Evolutionary conservation across 192 early-diverging fungal species (phyloP).

Genomic region (Podila horticola): DNA sequence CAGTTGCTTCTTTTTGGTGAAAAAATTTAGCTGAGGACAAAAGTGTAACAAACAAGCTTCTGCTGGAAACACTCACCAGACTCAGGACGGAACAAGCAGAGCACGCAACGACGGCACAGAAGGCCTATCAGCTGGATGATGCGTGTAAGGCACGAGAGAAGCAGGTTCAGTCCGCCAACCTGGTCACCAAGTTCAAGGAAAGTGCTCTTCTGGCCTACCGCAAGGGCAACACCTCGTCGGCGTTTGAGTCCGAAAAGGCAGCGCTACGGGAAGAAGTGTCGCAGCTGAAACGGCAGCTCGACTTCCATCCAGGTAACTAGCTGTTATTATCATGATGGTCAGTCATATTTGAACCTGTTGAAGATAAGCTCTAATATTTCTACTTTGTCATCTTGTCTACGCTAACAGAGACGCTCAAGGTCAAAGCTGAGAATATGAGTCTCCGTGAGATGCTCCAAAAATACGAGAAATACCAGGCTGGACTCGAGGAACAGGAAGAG

Average conservation of each 20-base stretch:
- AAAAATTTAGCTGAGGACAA: conserved; percentile 38
- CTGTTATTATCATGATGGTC: not conserved
- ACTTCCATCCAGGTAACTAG: conserved; percentile 50
- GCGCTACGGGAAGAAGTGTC: conserved; percentile 40
- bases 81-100: conserved; percentile 62
- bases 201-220: conserved; percentile 35
- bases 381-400: not conserved
- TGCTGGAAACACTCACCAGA: conserved; percentile 60
- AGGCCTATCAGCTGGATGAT: conserved; percentile 56
- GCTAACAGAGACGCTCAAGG: conserved; percentile 31
- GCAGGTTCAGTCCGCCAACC: conserved; percentile 36
- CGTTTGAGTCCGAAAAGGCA: conserved; percentile 37
- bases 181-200: conserved; percentile 49
- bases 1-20: not conserved
- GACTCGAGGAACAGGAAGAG: conserved; percentile 35
- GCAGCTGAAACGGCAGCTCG: conserved; percentile 35
- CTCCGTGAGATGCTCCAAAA: conserved; percentile 41
- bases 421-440: conserved; percentile 45
- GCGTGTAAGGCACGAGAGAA: conserved; percentile 43
- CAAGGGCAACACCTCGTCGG: conserved; percentile 29
- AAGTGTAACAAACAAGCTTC: conserved; percentile 53
- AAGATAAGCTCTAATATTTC: not conserved
- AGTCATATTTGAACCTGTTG: not conserved
- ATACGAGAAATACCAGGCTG: conserved; percentile 37
- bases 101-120: conserved; percentile 55